Evolutionary conservation across 345 rosid species (phyloP).

Genomic region (Kernera saxatilis): DNA sequence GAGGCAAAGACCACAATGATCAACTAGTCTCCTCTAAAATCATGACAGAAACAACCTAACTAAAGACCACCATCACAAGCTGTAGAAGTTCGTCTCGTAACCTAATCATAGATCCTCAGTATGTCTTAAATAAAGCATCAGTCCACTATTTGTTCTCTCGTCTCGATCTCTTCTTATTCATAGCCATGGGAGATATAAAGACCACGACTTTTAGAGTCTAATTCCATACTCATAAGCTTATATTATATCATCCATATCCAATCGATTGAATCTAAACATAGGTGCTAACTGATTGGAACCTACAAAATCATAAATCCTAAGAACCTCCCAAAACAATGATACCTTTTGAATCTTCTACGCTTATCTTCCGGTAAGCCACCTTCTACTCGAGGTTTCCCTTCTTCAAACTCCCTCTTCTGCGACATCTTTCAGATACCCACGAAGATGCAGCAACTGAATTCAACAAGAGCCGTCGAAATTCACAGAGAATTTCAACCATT

Average conservation of each 20-base stretch:
- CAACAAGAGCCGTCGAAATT: conserved; percentile 18
- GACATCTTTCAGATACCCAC: conserved; percentile 48
- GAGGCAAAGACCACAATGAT: background rate
- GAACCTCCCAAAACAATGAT: background rate
- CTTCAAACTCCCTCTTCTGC: conserved; percentile 82
- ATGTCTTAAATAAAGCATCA: background rate
- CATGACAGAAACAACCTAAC: background rate
- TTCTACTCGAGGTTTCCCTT: conserved; percentile 47
- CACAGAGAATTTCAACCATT: conserved; percentile 25
- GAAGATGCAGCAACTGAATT: background rate
- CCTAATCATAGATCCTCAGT: background rate
- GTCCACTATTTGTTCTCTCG: background rate
- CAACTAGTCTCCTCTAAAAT: background rate
- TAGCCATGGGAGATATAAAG: background rate
- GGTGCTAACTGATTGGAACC: background rate
- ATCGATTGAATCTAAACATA: background rate
- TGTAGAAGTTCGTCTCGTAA: background rate
- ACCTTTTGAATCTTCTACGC: conserved; percentile 71
- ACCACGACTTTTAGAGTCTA: background rate
- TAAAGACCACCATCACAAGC: background rate
- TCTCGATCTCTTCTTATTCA: background rate
- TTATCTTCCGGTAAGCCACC: conserved; percentile 58
- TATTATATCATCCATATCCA: background rate
- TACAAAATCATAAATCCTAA: background rate
- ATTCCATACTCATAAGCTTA: background rate